Conservation (phyloP, 148 eudicot species). For the Dianthus caryophyllus region DNA sequence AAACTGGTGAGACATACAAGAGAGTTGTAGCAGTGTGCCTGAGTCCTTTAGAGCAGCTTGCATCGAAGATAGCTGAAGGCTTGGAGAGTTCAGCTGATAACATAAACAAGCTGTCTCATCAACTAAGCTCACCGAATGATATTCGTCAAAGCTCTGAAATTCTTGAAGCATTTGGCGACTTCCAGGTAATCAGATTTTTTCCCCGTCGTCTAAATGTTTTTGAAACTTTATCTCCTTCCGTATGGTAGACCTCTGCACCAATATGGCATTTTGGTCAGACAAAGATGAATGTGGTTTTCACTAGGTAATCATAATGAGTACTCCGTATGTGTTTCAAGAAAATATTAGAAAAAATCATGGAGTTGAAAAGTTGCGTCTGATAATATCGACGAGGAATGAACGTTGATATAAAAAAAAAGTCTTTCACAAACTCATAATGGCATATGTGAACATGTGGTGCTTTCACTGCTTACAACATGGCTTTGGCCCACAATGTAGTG, state of each 20-base stretch:
- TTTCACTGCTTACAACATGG: not conserved
- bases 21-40: conserved; percentile 65
- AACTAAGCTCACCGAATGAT: conserved; percentile 55
- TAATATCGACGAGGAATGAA: not conserved
- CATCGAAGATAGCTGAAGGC: conserved; percentile 57
- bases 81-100: conserved; percentile 43
- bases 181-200: conserved; percentile 53
- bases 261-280: not conserved
- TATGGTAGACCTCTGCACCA: not conserved
- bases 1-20: conserved; percentile 88
- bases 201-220: not conserved
- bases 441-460: not conserved
- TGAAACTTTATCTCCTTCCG: not conserved
- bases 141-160: conserved; percentile 37
- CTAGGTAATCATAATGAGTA: not conserved
- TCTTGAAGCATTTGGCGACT: conserved; percentile 56
- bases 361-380: not conserved
- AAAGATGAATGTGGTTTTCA: not conserved
- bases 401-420: not conserved
- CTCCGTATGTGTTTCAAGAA: not conserved
- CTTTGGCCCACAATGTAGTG: no score
- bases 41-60: conserved; percentile 68
- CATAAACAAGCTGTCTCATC: conserved; percentile 51
- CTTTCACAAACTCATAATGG: not conserved
- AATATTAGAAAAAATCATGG: not conserved